Evolutionary conservation across 1,139 yeast genomes (phyloP), one percentile per base, ranked within the genome.

Genomic region (Keqinozyma sinolaborantium): DNA sequence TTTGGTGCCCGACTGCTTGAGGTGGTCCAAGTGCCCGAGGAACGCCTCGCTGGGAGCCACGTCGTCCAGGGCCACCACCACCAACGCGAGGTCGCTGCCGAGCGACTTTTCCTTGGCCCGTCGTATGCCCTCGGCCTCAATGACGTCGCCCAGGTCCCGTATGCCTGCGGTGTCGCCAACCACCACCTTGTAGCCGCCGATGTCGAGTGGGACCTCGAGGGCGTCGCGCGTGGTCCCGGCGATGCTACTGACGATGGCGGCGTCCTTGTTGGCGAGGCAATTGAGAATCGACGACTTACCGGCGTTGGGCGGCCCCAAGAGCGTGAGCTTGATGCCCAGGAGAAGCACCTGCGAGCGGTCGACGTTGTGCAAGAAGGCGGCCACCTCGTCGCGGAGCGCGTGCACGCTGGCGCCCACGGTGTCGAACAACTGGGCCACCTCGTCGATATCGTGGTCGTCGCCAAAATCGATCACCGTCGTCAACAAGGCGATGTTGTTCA

Each of bases 171-270:
- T 90, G 52, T 92, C 98, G 2, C 95, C 87, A 18, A 90, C 57
- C 2, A 87, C 69, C 0, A 88, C 83, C 51, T 90, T 92, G 56
- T 70, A 88, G 0, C 98, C 98, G 25, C 75, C 73, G 7, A 92
- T 75, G 50, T 90, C 92, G 28, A 92, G 54, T 0, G 90, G 85
- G 1, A 88, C 76, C 44, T 88, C 95, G 14, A 94, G 73, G 0
- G 86, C 65, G 52, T 92, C 98, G 48, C 99, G 70, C 0, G 99
- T 92, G 0, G 98, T 92, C 0, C 99, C 99, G 1, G 96, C 95
- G 3, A 85, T 76, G 30, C 79, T 79, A 50, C 96, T 87, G 0
- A 94, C 98, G 25, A 92, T 88, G 0, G 97, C 95, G 9, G 90
- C 86, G 24, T 90, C 95, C 30, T 84, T 76, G 38, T 81, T 73